Conservation (phyloP, 208 protist species). For the Leishmania arabica region DNA sequence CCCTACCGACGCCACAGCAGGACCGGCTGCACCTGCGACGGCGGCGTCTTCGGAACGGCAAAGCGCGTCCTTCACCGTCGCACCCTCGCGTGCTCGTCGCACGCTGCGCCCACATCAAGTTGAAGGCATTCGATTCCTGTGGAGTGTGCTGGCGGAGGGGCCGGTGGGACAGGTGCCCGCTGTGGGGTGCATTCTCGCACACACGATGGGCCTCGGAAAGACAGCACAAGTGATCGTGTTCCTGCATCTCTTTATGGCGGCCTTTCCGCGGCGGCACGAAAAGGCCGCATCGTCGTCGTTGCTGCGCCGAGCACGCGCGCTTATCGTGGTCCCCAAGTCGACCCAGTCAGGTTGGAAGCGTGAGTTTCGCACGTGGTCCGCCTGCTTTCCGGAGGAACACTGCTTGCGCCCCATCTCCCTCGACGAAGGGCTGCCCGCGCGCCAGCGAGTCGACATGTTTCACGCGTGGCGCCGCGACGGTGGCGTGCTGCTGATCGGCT, state of each 20-base stretch:
- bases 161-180: conserved; percentile 75
- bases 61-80: not conserved
- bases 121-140: conserved; percentile 86
- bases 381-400: conserved; percentile 49
- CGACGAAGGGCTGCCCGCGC: conserved; percentile 3
- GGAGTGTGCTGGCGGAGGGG: conserved; percentile 71
- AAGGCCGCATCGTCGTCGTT: not conserved
- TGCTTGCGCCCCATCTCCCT: conserved; percentile 40
- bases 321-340: conserved; percentile 82
- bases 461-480: conserved; percentile 52
- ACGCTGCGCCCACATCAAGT: conserved; percentile 75
- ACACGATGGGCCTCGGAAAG: conserved; percentile 92
- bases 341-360: conserved; percentile 56
- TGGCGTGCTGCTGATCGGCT: conserved; percentile 76
- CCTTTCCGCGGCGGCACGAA: conserved; percentile 12
- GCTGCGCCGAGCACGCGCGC: conserved; percentile 34
- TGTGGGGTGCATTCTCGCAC: conserved; percentile 81
- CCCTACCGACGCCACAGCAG: not conserved
- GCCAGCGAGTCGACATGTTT: conserved; percentile 42
- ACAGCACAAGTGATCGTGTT: conserved; percentile 87
- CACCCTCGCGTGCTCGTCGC: not conserved
- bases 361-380: conserved; percentile 72
- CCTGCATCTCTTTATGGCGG: conserved; percentile 64
- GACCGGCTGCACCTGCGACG: not conserved
- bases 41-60: not conserved